Evolutionary conservation across 1,139 yeast species (phyloP).

Genomic region (Suhomyces chickasaworum): DNA sequence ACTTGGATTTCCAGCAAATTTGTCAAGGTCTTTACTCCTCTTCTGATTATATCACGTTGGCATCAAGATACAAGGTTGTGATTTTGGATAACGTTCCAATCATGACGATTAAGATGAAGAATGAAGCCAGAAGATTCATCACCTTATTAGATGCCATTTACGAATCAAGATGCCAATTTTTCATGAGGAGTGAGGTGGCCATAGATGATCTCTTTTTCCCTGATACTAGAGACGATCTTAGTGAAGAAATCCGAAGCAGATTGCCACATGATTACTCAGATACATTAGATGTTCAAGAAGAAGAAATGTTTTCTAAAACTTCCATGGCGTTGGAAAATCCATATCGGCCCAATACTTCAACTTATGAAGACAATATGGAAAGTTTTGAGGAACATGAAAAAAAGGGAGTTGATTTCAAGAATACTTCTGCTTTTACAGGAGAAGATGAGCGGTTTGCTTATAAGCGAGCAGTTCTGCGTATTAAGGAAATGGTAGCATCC

Average conservation of each 20-base stretch:
- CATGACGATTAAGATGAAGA: conserved; percentile 58
- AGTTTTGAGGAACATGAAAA: conserved; percentile 33
- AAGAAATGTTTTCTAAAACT: conserved; percentile 70
- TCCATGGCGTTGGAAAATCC: conserved; percentile 62
- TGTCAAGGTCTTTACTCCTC: conserved; percentile 63
- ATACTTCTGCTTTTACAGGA: conserved; percentile 65
- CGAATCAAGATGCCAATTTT: conserved; percentile 64
- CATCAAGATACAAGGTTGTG: conserved; percentile 58
- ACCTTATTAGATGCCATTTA: conserved; percentile 68
- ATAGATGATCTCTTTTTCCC: conserved; percentile 64
- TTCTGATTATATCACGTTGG: conserved; percentile 69
- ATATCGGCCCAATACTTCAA: conserved; percentile 67
- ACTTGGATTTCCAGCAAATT: conserved; percentile 55
- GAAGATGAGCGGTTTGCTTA: conserved; percentile 79
- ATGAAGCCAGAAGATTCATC: conserved; percentile 69
- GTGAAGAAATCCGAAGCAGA: conserved; percentile 16
- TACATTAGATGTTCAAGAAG: conserved; percentile 54
- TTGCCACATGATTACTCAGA: conserved; percentile 16
- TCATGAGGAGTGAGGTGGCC: conserved; percentile 50
- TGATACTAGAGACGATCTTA: conserved; percentile 28
- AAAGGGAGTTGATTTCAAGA: conserved; percentile 40
- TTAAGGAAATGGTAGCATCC: conserved; percentile 67
- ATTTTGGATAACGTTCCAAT: conserved; percentile 65
- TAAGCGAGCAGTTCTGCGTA: conserved; percentile 68
- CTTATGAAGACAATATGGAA: conserved; percentile 53